Conservation (phyloP, 495 filamentous ascomycete genomes). For the Podospora appendiculata region DNA sequence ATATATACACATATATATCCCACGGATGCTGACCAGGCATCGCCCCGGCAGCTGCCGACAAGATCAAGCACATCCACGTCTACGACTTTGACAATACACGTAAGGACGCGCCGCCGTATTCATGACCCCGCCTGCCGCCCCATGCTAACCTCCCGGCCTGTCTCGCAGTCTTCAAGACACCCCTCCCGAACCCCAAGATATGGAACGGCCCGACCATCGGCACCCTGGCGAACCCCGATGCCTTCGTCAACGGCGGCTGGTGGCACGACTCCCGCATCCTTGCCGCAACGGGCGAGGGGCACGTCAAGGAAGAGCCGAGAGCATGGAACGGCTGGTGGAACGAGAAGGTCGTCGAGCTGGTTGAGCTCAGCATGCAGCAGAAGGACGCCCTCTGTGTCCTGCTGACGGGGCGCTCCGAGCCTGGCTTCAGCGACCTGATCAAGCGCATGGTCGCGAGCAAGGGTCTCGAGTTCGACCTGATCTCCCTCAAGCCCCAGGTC, state of each 20-base stretch:
- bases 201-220: constrained; percentile 76
- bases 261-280: constrained; percentile 92
- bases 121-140: background rate
- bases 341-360: constrained; percentile 79
- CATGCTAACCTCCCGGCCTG: background rate
- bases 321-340: constrained; percentile 98
- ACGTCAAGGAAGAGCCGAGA: constrained; percentile 71
- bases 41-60: constrained; percentile 43
- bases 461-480: constrained; percentile 76
- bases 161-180: constrained; percentile 73
- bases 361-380: constrained; percentile 75
- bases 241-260: constrained; percentile 85
- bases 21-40: constrained; percentile 7
- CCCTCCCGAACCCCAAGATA: constrained; percentile 79
- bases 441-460: constrained; percentile 75
- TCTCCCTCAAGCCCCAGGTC: constrained; percentile 79
- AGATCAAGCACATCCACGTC: constrained; percentile 76
- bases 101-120: constrained; percentile 33
- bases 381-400: constrained; percentile 81
- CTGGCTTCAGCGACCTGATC: constrained; percentile 67
- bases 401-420: constrained; percentile 79
- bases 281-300: constrained; percentile 74
- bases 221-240: constrained; percentile 62
- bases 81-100: constrained; percentile 99
- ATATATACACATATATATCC: background rate